Evolutionary conservation across 2,329 filamentous ascomycete genomes (phyloP), one percentile per base, ranked within the genome.

Genomic region (Aspergillus pseudonomiae): DNA sequence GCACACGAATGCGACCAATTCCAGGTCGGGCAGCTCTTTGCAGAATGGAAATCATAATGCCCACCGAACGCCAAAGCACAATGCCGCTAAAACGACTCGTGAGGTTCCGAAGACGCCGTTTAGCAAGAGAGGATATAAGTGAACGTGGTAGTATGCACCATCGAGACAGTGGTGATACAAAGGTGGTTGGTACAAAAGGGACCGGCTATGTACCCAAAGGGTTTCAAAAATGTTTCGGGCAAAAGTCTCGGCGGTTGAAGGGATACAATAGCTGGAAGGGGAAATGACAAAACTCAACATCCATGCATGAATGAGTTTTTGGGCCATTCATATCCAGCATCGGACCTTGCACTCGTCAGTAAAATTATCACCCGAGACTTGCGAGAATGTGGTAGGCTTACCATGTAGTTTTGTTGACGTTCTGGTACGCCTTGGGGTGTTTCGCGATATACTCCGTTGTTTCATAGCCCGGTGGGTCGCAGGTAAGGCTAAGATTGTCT

Each of bases 381-480:
- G 1, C 9, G 9, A n/a, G 28, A 26, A n/a, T 11, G 7, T 34
- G n/a, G 28, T 6, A 4, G 39, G 71, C 75, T 59, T 82, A 88
- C 88, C 88, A 91, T 60, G 78, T 77, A 10, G 89, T 91, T 64
- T 87, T 70, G 70, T 92, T 91, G 32, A 82, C 79, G 71, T 91
- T 90, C 60, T 79, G 78, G 70, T 91, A 92, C 3, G 87, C 83
- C 61, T 84, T 81, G 1, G 82, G 81, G 70, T 92, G 89, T 1
- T 83, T 78, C 56, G 79, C 79, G 73, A 92, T 92, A 74, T 92
- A 92, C 1, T 82, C 72, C 0, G 89, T 91, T 0, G 89, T 92
- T 61, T 85, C 84, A 71, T 88, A 91, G 0, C 85, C 88, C 0
- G 81, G 80, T 3, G 89, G 89, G 77, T 92, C 89, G 74, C 89